Conservation (phyloP, 768 basidiomycete species). For the Pleurotus tuber-regium region DNA sequence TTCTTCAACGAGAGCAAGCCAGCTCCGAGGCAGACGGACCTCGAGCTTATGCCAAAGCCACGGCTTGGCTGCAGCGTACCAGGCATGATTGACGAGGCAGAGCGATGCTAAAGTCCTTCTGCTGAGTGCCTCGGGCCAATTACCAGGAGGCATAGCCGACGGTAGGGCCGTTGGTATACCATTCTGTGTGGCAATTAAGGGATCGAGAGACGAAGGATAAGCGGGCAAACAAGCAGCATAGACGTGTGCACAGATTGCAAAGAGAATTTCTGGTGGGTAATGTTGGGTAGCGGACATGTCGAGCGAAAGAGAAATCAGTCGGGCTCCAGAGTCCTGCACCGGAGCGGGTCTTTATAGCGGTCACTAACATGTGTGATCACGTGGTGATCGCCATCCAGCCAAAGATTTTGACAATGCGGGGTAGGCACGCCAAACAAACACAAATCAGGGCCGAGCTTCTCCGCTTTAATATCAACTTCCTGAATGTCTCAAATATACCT, state of each 20-base stretch:
- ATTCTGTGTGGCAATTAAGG: constrained; percentile 47
- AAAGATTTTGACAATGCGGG: constrained; percentile 2
- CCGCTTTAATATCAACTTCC: background rate
- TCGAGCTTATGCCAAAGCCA: constrained; percentile 87
- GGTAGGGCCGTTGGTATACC: constrained; percentile 62
- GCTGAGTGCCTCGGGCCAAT: constrained; percentile 66
- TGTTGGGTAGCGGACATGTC: constrained; percentile 2
- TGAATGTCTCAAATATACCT: background rate
- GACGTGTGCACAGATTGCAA: constrained; percentile 69
- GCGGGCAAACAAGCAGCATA: constrained; percentile 63
- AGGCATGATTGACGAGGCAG: constrained; percentile 74
- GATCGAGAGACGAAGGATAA: constrained; percentile 62
- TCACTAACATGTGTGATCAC: constrained; percentile 6
- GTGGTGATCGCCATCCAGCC: constrained; percentile 6
- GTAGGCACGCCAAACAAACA: background rate
- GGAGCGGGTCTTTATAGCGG: constrained; percentile 10
- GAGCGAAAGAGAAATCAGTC: background rate
- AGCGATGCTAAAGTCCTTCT: constrained; percentile 67
- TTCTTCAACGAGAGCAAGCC: constrained; percentile 80
- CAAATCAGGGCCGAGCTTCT: background rate
- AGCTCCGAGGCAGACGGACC: constrained; percentile 79
- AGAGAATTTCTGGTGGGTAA: constrained; percentile 65
- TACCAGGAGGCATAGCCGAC: constrained; percentile 67
- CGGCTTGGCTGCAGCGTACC: constrained; percentile 82
- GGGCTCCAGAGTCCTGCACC: background rate